A percentile compares a stretch with the other conserved stretches of the same genome.
Conservation (phyloP, 495 filamentous ascomycete genomes). For the Achaetomiella virescens region DNA sequence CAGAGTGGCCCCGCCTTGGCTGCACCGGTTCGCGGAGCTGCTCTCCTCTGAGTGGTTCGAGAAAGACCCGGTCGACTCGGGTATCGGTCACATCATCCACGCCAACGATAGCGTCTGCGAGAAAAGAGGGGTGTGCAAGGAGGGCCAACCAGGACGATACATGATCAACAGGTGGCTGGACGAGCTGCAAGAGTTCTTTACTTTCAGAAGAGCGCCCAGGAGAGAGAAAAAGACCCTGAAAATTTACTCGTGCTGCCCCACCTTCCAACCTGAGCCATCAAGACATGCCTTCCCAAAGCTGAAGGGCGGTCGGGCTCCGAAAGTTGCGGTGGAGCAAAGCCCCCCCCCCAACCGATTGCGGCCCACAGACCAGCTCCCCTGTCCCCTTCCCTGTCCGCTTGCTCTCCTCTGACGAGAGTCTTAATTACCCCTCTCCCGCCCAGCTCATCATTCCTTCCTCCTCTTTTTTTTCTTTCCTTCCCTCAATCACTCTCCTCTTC, state of each 20-base stretch:
- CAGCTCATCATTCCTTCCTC: conserved; percentile 13
- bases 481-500: conserved; percentile 12
- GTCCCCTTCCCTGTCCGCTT: conserved; percentile 9
- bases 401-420: conserved; percentile 4
- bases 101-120: conserved; percentile 12
- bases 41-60: conserved; percentile 7
- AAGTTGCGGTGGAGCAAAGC: conserved; percentile 1
- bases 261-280: neutral
- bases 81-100: conserved; percentile 21
- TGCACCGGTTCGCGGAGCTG: conserved; percentile 15
- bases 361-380: conserved; percentile 13
- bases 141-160: conserved; percentile 3
- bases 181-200: neutral
- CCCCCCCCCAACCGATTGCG: conserved; percentile 25
- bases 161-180: neutral
- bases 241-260: neutral
- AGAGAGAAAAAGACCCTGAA: conserved; percentile 3
- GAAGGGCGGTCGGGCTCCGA: conserved; percentile 19
- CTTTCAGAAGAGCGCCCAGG: neutral
- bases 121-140: neutral
- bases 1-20: neutral
- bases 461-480: conserved; percentile 2
- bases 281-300: neutral
- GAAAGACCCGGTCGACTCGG: conserved; percentile 11
- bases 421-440: conserved; percentile 8